phyloP scores from a whole-genome alignment of 164 flowering plant genomes.

The Sextonia rubra region DNA sequence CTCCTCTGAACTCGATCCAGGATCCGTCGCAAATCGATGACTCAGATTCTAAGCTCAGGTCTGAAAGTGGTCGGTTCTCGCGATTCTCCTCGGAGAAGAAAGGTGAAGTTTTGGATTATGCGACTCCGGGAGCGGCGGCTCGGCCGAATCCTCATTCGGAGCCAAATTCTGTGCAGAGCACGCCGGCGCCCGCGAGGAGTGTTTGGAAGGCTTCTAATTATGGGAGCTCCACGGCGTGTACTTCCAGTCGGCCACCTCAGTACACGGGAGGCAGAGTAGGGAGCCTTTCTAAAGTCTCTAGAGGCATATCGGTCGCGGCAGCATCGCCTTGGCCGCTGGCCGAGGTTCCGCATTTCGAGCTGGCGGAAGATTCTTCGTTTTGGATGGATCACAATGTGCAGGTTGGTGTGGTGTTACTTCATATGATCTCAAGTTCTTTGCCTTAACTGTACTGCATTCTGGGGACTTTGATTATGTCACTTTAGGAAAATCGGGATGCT shows the following conservation, averaged over 20 bases:
- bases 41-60: constrained; percentile 21
- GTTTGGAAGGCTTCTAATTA: constrained; percentile 24
- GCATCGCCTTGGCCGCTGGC: constrained; percentile 11
- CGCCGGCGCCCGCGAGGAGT: constrained; percentile 49
- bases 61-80: constrained; percentile 7
- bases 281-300: constrained; percentile 28
- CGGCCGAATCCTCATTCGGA: constrained; percentile 42
- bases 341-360: constrained; percentile 60
- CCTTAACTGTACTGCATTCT: background rate
- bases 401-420: constrained; percentile 44
- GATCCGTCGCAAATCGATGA: constrained; percentile 45
- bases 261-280: constrained; percentile 31
- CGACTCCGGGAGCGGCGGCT: constrained; percentile 30
- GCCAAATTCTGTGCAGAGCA: constrained; percentile 50
- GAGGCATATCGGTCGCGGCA: constrained; percentile 25
- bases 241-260: constrained; percentile 24
- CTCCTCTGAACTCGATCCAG: constrained; percentile 52
- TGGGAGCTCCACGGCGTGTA: constrained; percentile 24
- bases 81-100: constrained; percentile 13
- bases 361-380: constrained; percentile 58
- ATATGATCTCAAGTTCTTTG: background rate
- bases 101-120: constrained; percentile 11
- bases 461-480: no score
- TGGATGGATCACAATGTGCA: constrained; percentile 91
- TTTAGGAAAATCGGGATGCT: background rate